Percentiles rank a stretch among this genome's conserved stretches.
Evolutionary conservation across 2,329 filamentous ascomycete genomes (phyloP).

Genomic region (Mycosphaerelloides madeirae): DNA sequence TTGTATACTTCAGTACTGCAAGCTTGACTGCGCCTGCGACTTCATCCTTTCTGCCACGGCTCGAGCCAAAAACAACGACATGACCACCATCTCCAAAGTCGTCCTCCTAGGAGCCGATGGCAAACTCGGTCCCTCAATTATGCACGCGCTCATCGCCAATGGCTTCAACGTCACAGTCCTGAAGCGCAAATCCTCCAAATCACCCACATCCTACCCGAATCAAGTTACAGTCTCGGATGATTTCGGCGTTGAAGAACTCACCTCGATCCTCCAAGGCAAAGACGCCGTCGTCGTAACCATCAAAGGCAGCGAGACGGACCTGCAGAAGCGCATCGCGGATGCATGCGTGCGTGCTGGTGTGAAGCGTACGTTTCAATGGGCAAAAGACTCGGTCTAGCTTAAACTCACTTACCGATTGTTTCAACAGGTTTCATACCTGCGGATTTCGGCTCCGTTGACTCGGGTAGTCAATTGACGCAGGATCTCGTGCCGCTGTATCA

Average conservation of each 20-base stretch:
- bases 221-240: constrained; percentile 45
- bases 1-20: no score
- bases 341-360: constrained; percentile 58
- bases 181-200: constrained; percentile 45
- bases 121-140: constrained; percentile 41
- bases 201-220: constrained; percentile 33
- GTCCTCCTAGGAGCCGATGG: constrained; percentile 42
- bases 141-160: constrained; percentile 38
- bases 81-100: constrained; percentile 39
- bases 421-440: constrained; percentile 50
- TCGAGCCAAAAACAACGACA: not conserved
- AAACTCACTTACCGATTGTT: not conserved
- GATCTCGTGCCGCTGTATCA: constrained; percentile 49
- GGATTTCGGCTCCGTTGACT: constrained; percentile 51
- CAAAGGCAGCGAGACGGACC: constrained; percentile 36
- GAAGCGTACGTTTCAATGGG: constrained; percentile 35
- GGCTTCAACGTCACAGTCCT: constrained; percentile 54
- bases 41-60: not conserved
- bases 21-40: not conserved
- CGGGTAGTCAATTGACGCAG: constrained; percentile 32
- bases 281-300: constrained; percentile 54
- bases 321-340: constrained; percentile 53
- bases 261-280: constrained; percentile 49
- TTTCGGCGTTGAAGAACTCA: constrained; percentile 45
- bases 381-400: no score